Base-by-base conservation (phyloP, 257 asterid species). In the Forsythia suspensa region DNA sequence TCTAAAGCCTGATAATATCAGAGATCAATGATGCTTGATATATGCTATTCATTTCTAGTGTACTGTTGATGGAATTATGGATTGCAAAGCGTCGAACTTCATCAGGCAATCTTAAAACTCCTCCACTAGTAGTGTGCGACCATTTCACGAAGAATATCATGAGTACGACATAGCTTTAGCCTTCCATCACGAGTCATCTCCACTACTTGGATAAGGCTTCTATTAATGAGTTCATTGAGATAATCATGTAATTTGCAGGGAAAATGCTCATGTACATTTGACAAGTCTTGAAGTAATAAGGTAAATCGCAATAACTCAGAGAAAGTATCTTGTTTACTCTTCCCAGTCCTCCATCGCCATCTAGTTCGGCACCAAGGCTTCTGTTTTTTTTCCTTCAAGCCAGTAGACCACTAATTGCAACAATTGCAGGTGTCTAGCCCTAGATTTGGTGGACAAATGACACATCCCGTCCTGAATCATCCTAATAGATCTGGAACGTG, bases 291-390 rank as follows among this genome's bases (percentile, higher is more conserved):
- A 80, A 70, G 41, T 52, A 2, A 20, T 73, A 29, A 2, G 61
- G 70, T 8, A 80, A 57, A 10, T 74, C 76, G 37, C 75, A 69
- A 20, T 80, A 80, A 69, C 84, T 70, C 12, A 80, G 84, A 3
- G 42, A 52, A 10, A 81, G 24, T n/a, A 71, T 8, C 15, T 65
- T 70, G 16, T 4, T 76, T 12, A 81, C 15, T 36, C 6, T 73
- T 8, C 18, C 73, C 2, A 81, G n/a, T 34, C 34, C 38, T 8
- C 37, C 67, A 7, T 13, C 59, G 24, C 13, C 59, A 7, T 34
- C 75, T 61, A 46, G 6, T 21, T 81, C 71, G 6, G n/a, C 70
- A 5, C 75, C 72, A 66, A 73, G 74, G 70, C 41, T 72, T 0
- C 39, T 21, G 12, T 36, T 18, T n/a, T 36, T 18, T n/a, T 16